Percentiles rank a stretch among this genome's conserved stretches.
phyloP scores from a whole-genome alignment of 2,329 filamentous ascomycete genomes.

The Neospermospora avenae region DNA sequence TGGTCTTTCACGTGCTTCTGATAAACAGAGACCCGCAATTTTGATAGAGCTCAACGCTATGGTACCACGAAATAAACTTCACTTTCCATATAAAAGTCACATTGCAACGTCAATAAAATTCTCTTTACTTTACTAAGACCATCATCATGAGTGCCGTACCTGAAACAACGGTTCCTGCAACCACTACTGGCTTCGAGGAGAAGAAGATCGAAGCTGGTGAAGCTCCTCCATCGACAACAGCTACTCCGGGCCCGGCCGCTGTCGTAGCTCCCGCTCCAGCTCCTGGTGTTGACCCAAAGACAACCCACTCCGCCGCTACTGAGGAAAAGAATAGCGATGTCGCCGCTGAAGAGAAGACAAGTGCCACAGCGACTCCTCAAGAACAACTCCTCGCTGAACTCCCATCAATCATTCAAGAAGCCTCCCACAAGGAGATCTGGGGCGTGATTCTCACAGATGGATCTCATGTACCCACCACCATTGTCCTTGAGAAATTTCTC shows the following conservation, averaged over 20 bases:
- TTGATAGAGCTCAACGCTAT: slow-evolving; percentile 4
- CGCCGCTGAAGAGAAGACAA: slow-evolving; percentile 8
- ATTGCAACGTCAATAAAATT: background rate
- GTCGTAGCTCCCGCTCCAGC: slow-evolving; percentile 4
- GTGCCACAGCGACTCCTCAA: slow-evolving; percentile 38
- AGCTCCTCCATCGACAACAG: slow-evolving; percentile 12
- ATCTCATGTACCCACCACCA: slow-evolving; percentile 68
- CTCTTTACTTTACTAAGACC: background rate
- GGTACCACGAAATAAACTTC: slow-evolving; percentile 11
- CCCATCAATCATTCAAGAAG: slow-evolving; percentile 52
- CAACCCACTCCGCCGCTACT: background rate
- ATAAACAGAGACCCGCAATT: slow-evolving; percentile 12
- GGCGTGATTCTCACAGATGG: slow-evolving; percentile 61
- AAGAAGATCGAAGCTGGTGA: slow-evolving; percentile 16
- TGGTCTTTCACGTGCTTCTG: background rate
- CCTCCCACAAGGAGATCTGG: slow-evolving; percentile 77
- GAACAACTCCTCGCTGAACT: slow-evolving; percentile 56
- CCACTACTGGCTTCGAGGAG: slow-evolving; percentile 16
- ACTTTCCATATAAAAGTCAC: slow-evolving; percentile 12
- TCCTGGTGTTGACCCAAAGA: background rate
- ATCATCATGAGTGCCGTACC: slow-evolving; percentile 24
- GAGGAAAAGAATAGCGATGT: slow-evolving; percentile 10
- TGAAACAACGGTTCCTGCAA: slow-evolving; percentile 17
- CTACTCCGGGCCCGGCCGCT: slow-evolving; percentile 4
- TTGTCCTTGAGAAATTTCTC: slow-evolving; percentile 90